Conservation (phyloP, 331 rosid species). For the Malus hybrid region DNA sequence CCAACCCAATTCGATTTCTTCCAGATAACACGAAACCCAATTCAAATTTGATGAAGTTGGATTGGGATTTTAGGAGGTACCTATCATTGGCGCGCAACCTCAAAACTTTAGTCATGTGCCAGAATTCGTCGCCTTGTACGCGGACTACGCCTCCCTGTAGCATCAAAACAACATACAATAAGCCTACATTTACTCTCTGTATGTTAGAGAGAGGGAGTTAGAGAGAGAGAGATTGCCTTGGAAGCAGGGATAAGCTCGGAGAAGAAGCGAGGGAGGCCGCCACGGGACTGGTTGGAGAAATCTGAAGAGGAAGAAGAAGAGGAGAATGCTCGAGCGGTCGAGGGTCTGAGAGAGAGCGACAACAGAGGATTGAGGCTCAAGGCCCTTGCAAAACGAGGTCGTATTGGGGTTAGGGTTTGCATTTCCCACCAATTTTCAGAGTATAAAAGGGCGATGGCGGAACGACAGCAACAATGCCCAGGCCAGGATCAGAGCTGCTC, state of each 20-base stretch:
- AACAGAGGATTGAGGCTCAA: constrained; percentile 18
- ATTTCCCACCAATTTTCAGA: constrained; percentile 19
- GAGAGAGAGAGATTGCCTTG: constrained; percentile 43
- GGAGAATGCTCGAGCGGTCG: constrained; percentile 41
- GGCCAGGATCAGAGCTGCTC: too few species aligned
- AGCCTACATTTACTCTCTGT: background rate
- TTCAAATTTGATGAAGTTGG: background rate
- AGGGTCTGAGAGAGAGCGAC: constrained; percentile 35
- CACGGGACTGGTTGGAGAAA: constrained; percentile 64
- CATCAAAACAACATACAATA: background rate
- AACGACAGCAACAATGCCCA: too few species aligned
- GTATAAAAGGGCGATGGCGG: too few species aligned
- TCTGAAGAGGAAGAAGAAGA: constrained; percentile 35
- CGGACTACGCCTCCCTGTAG: constrained; percentile 66
- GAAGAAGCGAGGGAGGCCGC: constrained; percentile 88
- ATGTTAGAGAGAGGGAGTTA: background rate
- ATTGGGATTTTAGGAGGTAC: constrained; percentile 21
- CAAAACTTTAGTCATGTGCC: constrained; percentile 95
- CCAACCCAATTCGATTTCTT: background rate
- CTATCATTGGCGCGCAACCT: constrained; percentile 67
- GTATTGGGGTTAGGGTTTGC: constrained; percentile 46
- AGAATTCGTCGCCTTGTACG: constrained; percentile 78
- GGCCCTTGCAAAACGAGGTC: constrained; percentile 22
- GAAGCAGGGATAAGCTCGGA: constrained; percentile 63
- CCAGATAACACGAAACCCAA: background rate